These are phyloP conservation scores for Lentinula novae-zelandiae DNA, from an alignment of 1,284 basidiomycete species.

Conservation along the genomic window DNA sequence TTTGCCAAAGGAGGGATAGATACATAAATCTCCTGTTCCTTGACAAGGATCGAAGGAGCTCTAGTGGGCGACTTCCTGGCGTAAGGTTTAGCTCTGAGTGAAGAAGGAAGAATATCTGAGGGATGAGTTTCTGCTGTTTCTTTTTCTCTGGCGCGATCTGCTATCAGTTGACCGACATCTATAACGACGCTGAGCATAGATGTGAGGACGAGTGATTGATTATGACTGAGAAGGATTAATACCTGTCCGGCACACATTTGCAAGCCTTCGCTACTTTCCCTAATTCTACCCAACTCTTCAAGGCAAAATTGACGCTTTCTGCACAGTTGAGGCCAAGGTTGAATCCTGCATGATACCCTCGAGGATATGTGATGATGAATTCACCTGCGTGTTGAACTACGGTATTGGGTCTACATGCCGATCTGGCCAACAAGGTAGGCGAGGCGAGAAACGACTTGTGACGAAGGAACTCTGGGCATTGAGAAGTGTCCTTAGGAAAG, in stretches of 20 bases:
- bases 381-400: slow-evolving; percentile 90
- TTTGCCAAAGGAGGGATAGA: slow-evolving; percentile 16
- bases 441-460: slow-evolving; percentile 97
- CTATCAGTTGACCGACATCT: slow-evolving; percentile 82
- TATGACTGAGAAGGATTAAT: slow-evolving; percentile 16
- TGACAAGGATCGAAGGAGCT: slow-evolving; percentile 18
- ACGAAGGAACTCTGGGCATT: slow-evolving; percentile 91
- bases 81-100: not conserved
- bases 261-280: slow-evolving; percentile 83
- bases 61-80: slow-evolving; percentile 6
- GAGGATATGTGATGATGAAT: slow-evolving; percentile 94
- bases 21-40: slow-evolving; percentile 8
- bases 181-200: slow-evolving; percentile 72
- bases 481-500: slow-evolving; percentile 81
- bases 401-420: slow-evolving; percentile 82
- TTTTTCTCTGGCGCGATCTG: slow-evolving; percentile 44
- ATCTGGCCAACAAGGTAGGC: slow-evolving; percentile 77
- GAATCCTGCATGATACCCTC: slow-evolving; percentile 95
- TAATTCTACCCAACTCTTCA: slow-evolving; percentile 92
- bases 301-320: slow-evolving; percentile 96
- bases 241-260: slow-evolving; percentile 83
- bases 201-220: slow-evolving; percentile 5
- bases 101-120: slow-evolving; percentile 14
- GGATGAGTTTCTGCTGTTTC: slow-evolving; percentile 27
- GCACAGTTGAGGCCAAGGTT: slow-evolving; percentile 98